phyloP scores from a whole-genome alignment of 2,329 filamentous ascomycete genomes.

The Colletotrichum scovillei region DNA sequence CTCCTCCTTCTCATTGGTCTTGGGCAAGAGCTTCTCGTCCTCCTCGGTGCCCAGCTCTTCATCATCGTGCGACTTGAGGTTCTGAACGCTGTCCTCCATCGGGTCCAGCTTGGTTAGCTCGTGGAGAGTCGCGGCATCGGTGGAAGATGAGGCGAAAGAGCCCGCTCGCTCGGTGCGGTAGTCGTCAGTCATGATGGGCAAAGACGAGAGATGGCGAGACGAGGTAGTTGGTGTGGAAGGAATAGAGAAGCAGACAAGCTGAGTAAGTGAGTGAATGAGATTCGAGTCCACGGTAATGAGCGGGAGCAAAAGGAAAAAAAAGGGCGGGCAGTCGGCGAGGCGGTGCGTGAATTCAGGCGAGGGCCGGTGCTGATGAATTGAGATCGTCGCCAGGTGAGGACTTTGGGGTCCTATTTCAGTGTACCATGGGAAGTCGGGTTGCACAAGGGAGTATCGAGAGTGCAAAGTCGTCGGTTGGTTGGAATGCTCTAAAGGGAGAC shows the following conservation, averaged over 20 bases:
- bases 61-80: slow-evolving; percentile 45
- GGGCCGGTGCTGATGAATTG: neutral
- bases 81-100: slow-evolving; percentile 45
- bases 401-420: slow-evolving; percentile 30
- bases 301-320: neutral
- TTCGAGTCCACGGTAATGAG: neutral
- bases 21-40: slow-evolving; percentile 53
- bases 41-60: slow-evolving; percentile 53
- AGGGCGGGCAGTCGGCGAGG: neutral
- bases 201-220: neutral
- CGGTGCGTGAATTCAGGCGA: neutral
- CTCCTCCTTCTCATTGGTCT: slow-evolving; percentile 47
- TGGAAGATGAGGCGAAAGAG: slow-evolving; percentile 50
- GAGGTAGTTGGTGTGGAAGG: neutral
- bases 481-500: slow-evolving; percentile 32
- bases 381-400: neutral
- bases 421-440: neutral
- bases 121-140: slow-evolving; percentile 45
- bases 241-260: neutral
- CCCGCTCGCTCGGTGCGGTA: slow-evolving; percentile 41
- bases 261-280: neutral
- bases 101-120: slow-evolving; percentile 49
- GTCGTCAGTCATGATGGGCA: slow-evolving; percentile 38
- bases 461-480: neutral
- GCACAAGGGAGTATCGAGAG: slow-evolving; percentile 14